Conservation (phyloP, 306 rosid species). For the Luffa acutangula region DNA sequence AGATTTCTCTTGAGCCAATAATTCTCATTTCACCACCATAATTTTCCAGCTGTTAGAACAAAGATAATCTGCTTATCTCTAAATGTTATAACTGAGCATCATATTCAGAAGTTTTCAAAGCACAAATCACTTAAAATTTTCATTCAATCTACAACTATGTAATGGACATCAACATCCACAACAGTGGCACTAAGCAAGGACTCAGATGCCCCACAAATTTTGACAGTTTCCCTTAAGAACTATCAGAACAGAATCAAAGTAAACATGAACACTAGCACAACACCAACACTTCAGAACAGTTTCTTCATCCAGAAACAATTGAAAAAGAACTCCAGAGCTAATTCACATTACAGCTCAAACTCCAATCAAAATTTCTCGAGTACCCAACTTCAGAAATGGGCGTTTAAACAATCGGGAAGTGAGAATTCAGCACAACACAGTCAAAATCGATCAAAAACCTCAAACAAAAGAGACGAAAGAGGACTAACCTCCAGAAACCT, state of each 20-base stretch:
- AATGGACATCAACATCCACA: background rate
- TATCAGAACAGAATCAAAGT: slow-evolving; percentile 1
- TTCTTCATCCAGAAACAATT: background rate
- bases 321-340: background rate
- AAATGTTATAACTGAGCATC: background rate
- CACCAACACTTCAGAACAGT: background rate
- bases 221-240: background rate
- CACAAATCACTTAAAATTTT: background rate
- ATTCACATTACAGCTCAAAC: background rate
- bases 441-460: slow-evolving; percentile 6
- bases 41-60: background rate
- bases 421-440: background rate
- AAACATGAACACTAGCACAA: background rate
- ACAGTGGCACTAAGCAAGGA: background rate
- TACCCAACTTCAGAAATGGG: background rate
- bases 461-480: slow-evolving; percentile 11
- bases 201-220: background rate
- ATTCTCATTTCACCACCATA: background rate
- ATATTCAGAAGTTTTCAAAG: background rate
- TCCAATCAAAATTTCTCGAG: background rate
- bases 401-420: background rate
- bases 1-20: background rate
- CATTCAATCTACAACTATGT: background rate
- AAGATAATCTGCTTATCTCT: background rate
- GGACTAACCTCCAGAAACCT: slow-evolving; percentile 72